Base-by-base conservation (phyloP, 192 early-diverging fungal species). In the Rhizoclosmatium globosum region DNA sequence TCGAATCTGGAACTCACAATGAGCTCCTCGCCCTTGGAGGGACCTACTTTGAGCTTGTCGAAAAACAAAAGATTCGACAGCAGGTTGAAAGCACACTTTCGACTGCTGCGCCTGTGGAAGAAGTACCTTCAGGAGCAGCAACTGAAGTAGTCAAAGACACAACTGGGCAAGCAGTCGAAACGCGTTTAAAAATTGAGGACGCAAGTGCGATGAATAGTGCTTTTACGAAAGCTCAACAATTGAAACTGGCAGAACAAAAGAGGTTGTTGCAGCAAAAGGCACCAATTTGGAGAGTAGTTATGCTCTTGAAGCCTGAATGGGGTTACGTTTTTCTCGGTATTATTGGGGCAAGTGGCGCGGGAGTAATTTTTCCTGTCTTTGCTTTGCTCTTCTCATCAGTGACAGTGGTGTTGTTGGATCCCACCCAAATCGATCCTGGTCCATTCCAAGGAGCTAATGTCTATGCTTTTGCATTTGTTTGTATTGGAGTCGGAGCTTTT, bases 1-100 rank as follows among this genome's bases (percentile, higher is more conserved):
- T 86, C 47, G 95, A 97, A 85, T 78, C 81, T 39, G 98, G 98
- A 21, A 92, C 86, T 31, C 97, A 99, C 84, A 89, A 92, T 43
- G 87, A 94, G 80, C 87, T 99, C 53, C 62, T 83, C n/a, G 85
- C 83, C 11, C 39, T 82, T 45, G 87, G 88, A 64, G 72, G 72
- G 62, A 85, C 89, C 44, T 96, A 96, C 84, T 72, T 73, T 42
- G 82, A 86, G 21, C 87, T 95, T 15, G 94, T 96, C 4, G 84
- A 91, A 67, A 86, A 88, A 53, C 93, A 95, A 85, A 81, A 89
- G 57, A 81, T 94, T 21, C 42, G 65, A n/a, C 53, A 69, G 17
- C 19, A 82, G 77, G 50, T 58, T 44, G 60, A 62, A 76, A 64
- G 45, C 38, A 21, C 13, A 42, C 43, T 57, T n/a, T 13, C 7